Conservation (phyloP, 352 stramenopile genomes). For the Phytopythium helicoides region DNA sequence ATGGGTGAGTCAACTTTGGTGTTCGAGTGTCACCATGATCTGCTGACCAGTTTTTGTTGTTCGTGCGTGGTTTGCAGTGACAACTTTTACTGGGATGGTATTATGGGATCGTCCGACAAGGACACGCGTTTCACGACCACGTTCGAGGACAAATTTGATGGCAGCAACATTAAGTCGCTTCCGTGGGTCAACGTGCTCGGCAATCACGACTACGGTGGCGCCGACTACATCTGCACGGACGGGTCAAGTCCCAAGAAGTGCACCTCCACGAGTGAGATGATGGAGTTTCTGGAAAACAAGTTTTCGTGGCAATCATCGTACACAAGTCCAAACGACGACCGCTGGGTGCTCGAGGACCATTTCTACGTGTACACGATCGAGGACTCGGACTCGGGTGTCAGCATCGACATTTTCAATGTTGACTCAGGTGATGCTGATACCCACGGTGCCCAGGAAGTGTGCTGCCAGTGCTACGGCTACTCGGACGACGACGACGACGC, state of each 20-base stretch:
- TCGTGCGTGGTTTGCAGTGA: constrained; percentile 17
- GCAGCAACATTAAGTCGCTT: constrained; percentile 39
- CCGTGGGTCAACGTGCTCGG: constrained; percentile 66
- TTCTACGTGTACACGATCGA: constrained; percentile 54
- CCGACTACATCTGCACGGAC: constrained; percentile 51
- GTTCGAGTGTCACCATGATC: not conserved
- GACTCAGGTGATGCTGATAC: constrained; percentile 55
- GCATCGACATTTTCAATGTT: constrained; percentile 60
- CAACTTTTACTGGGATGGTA: constrained; percentile 75
- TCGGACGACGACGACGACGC: constrained; percentile 27
- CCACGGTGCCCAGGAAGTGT: constrained; percentile 46
- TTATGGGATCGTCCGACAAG: constrained; percentile 34
- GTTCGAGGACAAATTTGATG: constrained; percentile 57
- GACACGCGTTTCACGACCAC: constrained; percentile 50
- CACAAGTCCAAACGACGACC: constrained; percentile 50
- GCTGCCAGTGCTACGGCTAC: constrained; percentile 64
- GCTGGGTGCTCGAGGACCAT: constrained; percentile 53
- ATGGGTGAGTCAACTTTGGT: constrained; percentile 22
- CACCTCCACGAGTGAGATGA: constrained; percentile 15
- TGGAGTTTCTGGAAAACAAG: constrained; percentile 28
- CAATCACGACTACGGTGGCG: constrained; percentile 72
- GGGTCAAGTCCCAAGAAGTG: constrained; percentile 27
- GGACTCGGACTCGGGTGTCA: constrained; percentile 33
- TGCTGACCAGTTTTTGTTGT: too few relatives aligned
- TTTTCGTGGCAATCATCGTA: constrained; percentile 47